Conservation (phyloP, 371 early-diverging fungal genomes). For the Mucor saturninus region DNA sequence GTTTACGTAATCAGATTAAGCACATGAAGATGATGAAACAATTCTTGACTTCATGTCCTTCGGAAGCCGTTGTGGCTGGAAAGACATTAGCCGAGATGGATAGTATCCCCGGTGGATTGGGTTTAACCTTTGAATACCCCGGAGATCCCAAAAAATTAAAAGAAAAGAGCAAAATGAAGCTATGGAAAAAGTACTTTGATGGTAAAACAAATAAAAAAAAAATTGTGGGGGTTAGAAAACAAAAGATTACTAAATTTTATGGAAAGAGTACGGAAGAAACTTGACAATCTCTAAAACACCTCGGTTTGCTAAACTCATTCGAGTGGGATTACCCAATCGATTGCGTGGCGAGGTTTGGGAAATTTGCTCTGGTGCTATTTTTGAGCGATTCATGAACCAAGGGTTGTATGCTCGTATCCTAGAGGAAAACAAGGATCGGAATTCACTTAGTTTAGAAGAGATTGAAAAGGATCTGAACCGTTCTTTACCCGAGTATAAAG, state of each 20-base stretch:
- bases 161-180: constrained; percentile 77
- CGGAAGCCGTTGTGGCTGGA: constrained; percentile 72
- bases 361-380: constrained; percentile 89
- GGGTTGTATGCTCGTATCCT: constrained; percentile 83
- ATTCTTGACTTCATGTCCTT: constrained; percentile 80
- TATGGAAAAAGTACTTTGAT: constrained; percentile 77
- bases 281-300: constrained; percentile 82
- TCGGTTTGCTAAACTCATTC: constrained; percentile 88
- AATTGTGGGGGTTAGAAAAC: too few species aligned
- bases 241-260: too few species aligned
- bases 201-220: constrained; percentile 39
- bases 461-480: constrained; percentile 97
- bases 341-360: constrained; percentile 98
- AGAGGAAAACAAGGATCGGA: constrained; percentile 66
- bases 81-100: constrained; percentile 52
- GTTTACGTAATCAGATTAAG: constrained; percentile 65
- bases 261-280: constrained; percentile 85
- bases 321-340: constrained; percentile 90
- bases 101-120: constrained; percentile 70
- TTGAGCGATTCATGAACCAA: constrained; percentile 81
- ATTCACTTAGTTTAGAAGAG: constrained; percentile 85
- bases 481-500: constrained; percentile 91
- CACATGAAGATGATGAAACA: constrained; percentile 82
- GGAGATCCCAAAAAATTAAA: constrained; percentile 74
- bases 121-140: constrained; percentile 84